Conservation (phyloP, 257 asterid genomes). For the Echium plantagineum region DNA sequence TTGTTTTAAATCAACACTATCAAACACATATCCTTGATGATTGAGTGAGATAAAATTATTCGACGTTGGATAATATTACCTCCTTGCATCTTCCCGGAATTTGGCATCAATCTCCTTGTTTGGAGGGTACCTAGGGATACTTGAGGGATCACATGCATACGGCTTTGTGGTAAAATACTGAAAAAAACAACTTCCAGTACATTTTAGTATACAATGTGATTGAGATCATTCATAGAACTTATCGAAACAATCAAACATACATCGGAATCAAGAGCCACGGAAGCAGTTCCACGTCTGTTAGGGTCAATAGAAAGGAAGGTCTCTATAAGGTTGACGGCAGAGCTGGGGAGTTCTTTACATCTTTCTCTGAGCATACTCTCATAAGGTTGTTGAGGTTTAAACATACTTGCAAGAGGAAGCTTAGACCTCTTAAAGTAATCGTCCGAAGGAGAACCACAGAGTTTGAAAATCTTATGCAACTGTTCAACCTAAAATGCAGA, state of each 20-base stretch:
- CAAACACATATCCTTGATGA: too few species aligned
- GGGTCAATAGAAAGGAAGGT: slow-evolving; percentile 72
- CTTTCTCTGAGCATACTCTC: slow-evolving; percentile 64
- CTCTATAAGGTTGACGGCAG: slow-evolving; percentile 55
- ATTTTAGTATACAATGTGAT: too few species aligned
- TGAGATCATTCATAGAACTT: background rate
- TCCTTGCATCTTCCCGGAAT: slow-evolving; percentile 59
- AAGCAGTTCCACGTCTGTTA: slow-evolving; percentile 59
- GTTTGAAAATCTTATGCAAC: slow-evolving; percentile 80
- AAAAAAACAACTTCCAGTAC: background rate
- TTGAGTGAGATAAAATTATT: too few species aligned
- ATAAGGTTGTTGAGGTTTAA: slow-evolving; percentile 80
- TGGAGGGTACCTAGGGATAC: slow-evolving; percentile 80
- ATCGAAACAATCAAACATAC: slow-evolving; percentile 19
- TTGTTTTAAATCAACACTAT: background rate
- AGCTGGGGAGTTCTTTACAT: slow-evolving; percentile 69
- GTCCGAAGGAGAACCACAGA: slow-evolving; percentile 74
- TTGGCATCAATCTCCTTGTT: slow-evolving; percentile 96
- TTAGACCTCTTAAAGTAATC: slow-evolving; percentile 68
- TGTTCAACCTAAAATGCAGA: slow-evolving; percentile 62
- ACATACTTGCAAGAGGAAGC: slow-evolving; percentile 78
- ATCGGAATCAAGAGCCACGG: slow-evolving; percentile 59
- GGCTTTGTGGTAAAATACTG: slow-evolving; percentile 73
- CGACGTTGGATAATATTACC: slow-evolving; percentile 24
- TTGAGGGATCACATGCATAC: slow-evolving; percentile 69